These are phyloP conservation scores for Glycyrrhiza uralensis DNA, from an alignment of 306 rosid species.

Conservation along the genomic window DNA sequence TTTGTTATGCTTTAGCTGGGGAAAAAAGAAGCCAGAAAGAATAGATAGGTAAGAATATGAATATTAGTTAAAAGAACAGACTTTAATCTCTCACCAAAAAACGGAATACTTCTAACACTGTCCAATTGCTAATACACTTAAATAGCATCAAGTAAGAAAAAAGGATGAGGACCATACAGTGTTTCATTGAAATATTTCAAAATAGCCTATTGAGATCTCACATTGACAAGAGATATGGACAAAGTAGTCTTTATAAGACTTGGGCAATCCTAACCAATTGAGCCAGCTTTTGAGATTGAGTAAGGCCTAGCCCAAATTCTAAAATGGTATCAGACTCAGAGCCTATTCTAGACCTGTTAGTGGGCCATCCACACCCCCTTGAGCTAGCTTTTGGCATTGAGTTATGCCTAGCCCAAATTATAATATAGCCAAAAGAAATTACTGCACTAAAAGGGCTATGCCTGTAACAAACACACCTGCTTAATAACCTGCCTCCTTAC, in stretches of 20 bases:
- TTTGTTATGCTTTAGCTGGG: conserved; percentile 77
- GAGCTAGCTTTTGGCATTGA: too few relatives aligned
- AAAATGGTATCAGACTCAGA: too few relatives aligned
- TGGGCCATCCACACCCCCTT: too few relatives aligned
- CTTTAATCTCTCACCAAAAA: background rate
- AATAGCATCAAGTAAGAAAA: background rate
- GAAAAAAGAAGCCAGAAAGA: background rate
- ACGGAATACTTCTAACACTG: background rate
- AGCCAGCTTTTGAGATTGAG: too few relatives aligned
- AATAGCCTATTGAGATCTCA: too few relatives aligned
- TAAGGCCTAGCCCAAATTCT: too few relatives aligned
- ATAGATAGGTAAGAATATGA: background rate
- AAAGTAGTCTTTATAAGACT: too few relatives aligned
- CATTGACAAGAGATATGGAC: too few relatives aligned
- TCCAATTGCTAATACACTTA: background rate
- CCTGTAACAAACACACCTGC: conserved; percentile 58
- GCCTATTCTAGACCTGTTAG: too few relatives aligned
- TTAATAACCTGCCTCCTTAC: conserved; percentile 84
- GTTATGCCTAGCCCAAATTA: too few relatives aligned
- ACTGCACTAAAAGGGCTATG: conserved; percentile 18
- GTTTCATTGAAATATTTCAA: conserved; percentile 4
- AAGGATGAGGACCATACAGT: background rate
- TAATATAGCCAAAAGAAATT: conserved; percentile 2
- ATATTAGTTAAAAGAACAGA: conserved; percentile 1
- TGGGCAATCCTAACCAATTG: too few relatives aligned